Evolutionary conservation across 306 rosid species (phyloP), one percentile per base, ranked within the genome.

Genomic region (Datisca glomerata): DNA sequence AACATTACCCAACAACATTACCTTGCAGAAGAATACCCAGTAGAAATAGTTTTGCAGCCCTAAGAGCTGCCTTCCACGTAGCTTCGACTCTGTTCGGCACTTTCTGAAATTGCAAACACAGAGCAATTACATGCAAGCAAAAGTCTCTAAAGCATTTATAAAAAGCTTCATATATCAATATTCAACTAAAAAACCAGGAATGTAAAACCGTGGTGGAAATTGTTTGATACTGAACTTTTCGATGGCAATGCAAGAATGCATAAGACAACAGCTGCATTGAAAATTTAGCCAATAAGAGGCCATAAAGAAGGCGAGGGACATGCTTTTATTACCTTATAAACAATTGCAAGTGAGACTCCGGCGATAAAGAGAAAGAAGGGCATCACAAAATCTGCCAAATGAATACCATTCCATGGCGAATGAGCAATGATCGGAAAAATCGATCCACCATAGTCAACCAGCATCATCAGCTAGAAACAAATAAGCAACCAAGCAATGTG

Each of bases 1-100:
- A 14, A 35, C 40, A 1, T 35, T 9, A 12, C 17, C 8, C 6
- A n/a, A 53, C 31, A 59, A 45, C 8, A 22, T 54, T 68, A 85
- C 96, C 96, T 82, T 87, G 96, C 56, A 87, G 94, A 57, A 82
- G 3, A 56, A 87, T 47, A 0, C 96, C 96, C 6, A 87, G 57
- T 34, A 57, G 18, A 49, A 79, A 79, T 43, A 87, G 87, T 40
- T 79, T 63, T 9, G 50, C 3, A 1, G 82, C 85, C 62, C 81
- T 67, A 27, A 67, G 3, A 14, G 70, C 24, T 15, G 87, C 82
- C n/a, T 69, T 69, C 69, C 61, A 71, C 41, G 94, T 62, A 48
- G 94, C 87, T 28, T 55, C 47, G 18, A 39, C 53, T 69, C 60
- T 70, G 10, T 62, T 66, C 0, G 79, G 67, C 55, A 69, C 69